Evolutionary conservation across 2,329 filamentous ascomycete species (phyloP), one percentile per base, ranked within the genome.

Genomic region (Penicillium sp.): DNA sequence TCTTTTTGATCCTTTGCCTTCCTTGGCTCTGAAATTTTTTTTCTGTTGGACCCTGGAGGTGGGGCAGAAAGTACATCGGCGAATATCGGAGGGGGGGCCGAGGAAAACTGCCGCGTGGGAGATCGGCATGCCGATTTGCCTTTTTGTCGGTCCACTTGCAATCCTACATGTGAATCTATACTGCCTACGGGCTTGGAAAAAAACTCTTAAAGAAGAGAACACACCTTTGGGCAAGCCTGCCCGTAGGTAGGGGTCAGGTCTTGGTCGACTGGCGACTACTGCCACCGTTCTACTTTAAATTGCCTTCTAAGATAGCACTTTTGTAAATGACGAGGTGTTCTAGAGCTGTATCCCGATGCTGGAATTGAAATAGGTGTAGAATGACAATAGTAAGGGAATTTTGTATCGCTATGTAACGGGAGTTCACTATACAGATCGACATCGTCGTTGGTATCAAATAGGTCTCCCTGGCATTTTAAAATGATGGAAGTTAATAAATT

Each of bases 41-140:
- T 48, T 41, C 35, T 27, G 33, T 49, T 46, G 59, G 56, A 23
- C 59, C 49, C 31, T 59, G 12, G 31, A 45, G 42, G 61, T 64
- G 63, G 63, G 63, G 51, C 54, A 9, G 12, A 29, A 61, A 57
- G 37, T 35, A 56, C 63, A n/a, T n/a, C n/a, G n/a, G n/a, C 63
- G 63, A 64, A 37, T 31, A 5, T 31, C 29, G 29, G 29, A 11
- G 29, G 58, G 29, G 58, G 35, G 53, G 23, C n/a, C 40, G 54
- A 57, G 57, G 54, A 33, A 18, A 29, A 6, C 18, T 40, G 46
- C 57, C n/a, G n/a, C n/a, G n/a, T n/a, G n/a, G 48, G 52, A 54
- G 55, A 52, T 61, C 58, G 61, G 55, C 18, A 57, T 63, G 58
- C 61, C 63, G 62, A 56, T 59, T 54, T 57, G 56, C 9, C 29